Percentiles rank a stretch among this genome's conserved stretches.
Conservation (phyloP, 768 basidiomycete genomes). For the Pholiota molesta region DNA sequence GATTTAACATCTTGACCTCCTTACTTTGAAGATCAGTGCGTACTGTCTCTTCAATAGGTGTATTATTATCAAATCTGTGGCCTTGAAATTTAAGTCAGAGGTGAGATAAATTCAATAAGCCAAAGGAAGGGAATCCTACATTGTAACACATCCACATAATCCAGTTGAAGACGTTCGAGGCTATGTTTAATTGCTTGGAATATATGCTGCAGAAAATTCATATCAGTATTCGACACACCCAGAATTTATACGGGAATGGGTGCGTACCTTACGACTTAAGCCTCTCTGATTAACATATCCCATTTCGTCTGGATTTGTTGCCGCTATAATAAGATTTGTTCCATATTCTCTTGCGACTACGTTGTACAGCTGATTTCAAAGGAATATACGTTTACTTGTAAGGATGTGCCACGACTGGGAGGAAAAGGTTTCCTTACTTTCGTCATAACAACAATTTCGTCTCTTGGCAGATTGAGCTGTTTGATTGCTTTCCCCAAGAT, state of each 20-base stretch:
- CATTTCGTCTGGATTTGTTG: slow-evolving; percentile 32
- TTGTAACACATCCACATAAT: slow-evolving; percentile 79
- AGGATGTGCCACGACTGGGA: background rate
- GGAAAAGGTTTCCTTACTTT: slow-evolving; percentile 44
- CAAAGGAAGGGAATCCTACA: slow-evolving; percentile 36
- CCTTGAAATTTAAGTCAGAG: slow-evolving; percentile 34
- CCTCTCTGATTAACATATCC: slow-evolving; percentile 64
- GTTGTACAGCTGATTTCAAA: slow-evolving; percentile 38
- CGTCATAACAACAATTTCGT: slow-evolving; percentile 80
- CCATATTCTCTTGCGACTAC: slow-evolving; percentile 32
- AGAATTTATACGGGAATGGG: background rate
- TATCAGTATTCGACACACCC: slow-evolving; percentile 6
- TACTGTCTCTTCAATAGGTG: slow-evolving; percentile 61
- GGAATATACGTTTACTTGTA: background rate
- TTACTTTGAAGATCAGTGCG: slow-evolving; percentile 1
- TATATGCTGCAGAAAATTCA: slow-evolving; percentile 53
- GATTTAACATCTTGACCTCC: background rate
- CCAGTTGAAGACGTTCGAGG: slow-evolving; percentile 69
- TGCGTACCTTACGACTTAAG: slow-evolving; percentile 35
- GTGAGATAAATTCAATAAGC: background rate
- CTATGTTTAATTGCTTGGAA: slow-evolving; percentile 68
- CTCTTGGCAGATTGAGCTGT: slow-evolving; percentile 62
- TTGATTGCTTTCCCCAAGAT: slow-evolving; percentile 77
- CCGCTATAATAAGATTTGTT: slow-evolving; percentile 13
- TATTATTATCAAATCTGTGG: slow-evolving; percentile 58